Conservation (phyloP, 768 basidiomycete species). For the Agrocybe pediades region DNA sequence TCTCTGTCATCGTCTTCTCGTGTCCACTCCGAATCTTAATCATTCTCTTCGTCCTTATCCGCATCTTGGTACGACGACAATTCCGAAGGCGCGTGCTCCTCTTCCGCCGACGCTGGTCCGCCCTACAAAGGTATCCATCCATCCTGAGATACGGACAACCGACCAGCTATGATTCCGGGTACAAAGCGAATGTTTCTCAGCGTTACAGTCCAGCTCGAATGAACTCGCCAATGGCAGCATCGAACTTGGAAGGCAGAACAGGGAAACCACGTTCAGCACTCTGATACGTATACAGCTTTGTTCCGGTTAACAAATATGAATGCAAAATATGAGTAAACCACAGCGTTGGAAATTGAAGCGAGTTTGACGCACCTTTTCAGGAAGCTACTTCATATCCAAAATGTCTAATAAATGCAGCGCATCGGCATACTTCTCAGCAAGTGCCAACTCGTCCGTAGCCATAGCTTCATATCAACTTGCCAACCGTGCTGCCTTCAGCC, state of each 20-base stretch:
- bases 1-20: conserved; percentile 22
- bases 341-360: background rate
- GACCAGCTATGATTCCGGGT: conserved; percentile 80
- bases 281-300: conserved; percentile 60
- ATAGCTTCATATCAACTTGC: conserved; percentile 69
- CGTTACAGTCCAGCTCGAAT: conserved; percentile 87
- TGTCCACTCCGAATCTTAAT: conserved; percentile 17
- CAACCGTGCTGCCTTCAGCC: conserved; percentile 79
- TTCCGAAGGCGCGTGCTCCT: conserved; percentile 21
- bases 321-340: too few species aligned
- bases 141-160: conserved; percentile 67
- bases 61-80: too few species aligned
- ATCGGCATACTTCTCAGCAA: conserved; percentile 68
- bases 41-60: too few species aligned
- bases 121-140: conserved; percentile 86
- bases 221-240: conserved; percentile 84
- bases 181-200: conserved; percentile 90
- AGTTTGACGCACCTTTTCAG: conserved; percentile 56
- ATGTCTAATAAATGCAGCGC: conserved; percentile 79
- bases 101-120: conserved; percentile 51
- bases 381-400: conserved; percentile 57
- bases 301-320: conserved; percentile 28
- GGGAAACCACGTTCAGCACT: conserved; percentile 75
- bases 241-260: conserved; percentile 68
- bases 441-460: conserved; percentile 85